A percentile compares a stretch with the other conserved stretches of the same genome.
Evolutionary conservation across 345 rosid genomes (phyloP).

Genomic region (Nephelium lappaceum): DNA sequence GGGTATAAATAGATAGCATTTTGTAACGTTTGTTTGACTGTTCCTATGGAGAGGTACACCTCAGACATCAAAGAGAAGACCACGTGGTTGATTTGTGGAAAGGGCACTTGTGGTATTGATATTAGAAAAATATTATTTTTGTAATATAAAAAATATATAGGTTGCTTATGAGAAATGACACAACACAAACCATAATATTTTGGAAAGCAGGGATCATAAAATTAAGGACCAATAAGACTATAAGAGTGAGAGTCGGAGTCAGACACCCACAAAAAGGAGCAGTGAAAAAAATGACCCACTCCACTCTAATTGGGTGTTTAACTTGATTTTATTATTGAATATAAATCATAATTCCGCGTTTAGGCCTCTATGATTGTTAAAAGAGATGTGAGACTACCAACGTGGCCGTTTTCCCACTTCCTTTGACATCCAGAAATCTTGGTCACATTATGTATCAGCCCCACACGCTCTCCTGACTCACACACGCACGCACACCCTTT

Average conservation of each 20-base stretch:
- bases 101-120: constrained; percentile 32
- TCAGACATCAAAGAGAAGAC: constrained; percentile 30
- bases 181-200: constrained; percentile 7
- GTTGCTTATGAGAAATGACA: background rate
- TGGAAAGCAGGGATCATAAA: constrained; percentile 21
- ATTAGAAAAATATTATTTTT: background rate
- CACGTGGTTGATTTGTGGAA: constrained; percentile 48
- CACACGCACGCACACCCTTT: background rate
- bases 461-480: background rate
- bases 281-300: background rate
- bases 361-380: constrained; percentile 4
- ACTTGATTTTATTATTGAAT: too few relatives aligned
- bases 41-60: constrained; percentile 39
- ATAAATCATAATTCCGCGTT: constrained; percentile 23
- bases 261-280: background rate
- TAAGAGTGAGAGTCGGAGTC: background rate
- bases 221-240: constrained; percentile 30
- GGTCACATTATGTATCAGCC: constrained; percentile 23
- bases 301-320: background rate
- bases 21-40: background rate
- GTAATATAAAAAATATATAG: background rate
- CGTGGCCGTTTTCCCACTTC: constrained; percentile 15
- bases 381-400: background rate
- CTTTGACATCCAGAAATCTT: constrained; percentile 24
- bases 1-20: constrained; percentile 35